Base-by-base conservation (phyloP, 495 filamentous ascomycete genomes). In the Aspergillus avenaceus region DNA sequence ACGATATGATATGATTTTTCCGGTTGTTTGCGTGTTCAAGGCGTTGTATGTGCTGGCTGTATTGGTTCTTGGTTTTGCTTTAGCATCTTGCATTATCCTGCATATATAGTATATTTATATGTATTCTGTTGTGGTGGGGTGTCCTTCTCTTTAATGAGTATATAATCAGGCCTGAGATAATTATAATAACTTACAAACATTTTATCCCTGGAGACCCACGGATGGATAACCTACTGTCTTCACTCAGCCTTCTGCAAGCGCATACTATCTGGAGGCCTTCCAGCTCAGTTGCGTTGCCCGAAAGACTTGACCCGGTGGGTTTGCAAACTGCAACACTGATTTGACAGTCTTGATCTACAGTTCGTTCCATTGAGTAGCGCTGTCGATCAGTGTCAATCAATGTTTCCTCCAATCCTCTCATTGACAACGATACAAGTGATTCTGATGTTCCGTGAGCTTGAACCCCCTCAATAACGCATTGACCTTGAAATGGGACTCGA, bases 1-100 rank as follows among this genome's bases (percentile, higher is more conserved):
- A 71, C 47, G 55, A 54, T 45, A 71, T 50, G 68, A 66, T 55
- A 29, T 31, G 49, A 11, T 18, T 41, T 50, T 45, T 36, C 28
- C 45, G 29, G 56, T 42, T 21, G 19, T 28, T 7, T 45, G 26
- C 19, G 23, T 37, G 11, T 37, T 27, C 25, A 24, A 11, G 23
- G 32, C 18, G 13, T 49, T 28, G 34, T 37, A 5, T 25, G 9
- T 31, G 16, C 14, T 22, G 36, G 14, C 2, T 40, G 19, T 16
- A 40, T 40, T 22, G 36, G 36, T 40, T 8, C n/a, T n/a, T 3
- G n/a, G n/a, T 11, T 3, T 31, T 9, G 28, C 9, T 31, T 31
- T 31, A 31, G 28, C 28, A 31, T 31, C 9, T 31, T 9, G 2
- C 28, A 8, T 13, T 3, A 31, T 31, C 8, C 3, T 31, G 28